Evolutionary conservation across 1,284 basidiomycete genomes (phyloP).

Genomic region (Cronartium ribicola): DNA sequence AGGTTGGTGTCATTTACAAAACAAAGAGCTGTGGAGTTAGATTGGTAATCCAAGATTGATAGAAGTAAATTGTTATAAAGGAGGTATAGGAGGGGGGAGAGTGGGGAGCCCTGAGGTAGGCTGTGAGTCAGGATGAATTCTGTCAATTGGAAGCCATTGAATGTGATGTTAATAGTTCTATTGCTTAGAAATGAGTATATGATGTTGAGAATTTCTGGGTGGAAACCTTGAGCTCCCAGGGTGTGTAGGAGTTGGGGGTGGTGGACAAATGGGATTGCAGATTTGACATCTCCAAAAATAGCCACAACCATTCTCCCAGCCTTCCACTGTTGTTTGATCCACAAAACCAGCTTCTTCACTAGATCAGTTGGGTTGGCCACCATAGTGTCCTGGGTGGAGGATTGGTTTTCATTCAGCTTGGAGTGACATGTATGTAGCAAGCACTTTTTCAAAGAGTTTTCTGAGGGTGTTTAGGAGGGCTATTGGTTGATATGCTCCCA

Average conservation of each 20-base stretch:
- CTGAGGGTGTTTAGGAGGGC: constrained; percentile 1
- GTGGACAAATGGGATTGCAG: neutral
- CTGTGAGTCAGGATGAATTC: neutral
- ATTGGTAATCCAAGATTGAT: neutral
- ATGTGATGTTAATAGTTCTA: neutral
- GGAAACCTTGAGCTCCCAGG: neutral
- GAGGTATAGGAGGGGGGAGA: neutral
- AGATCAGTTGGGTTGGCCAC: neutral
- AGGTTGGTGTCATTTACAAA: neutral
- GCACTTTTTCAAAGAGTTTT: constrained; percentile 15
- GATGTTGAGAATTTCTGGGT: neutral
- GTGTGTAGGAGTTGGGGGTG: neutral
- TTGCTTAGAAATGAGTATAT: neutral
- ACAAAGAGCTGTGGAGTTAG: neutral
- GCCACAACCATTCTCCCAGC: constrained; percentile 8
- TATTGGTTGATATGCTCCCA: constrained; percentile 7
- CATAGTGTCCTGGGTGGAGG: constrained; percentile 4
- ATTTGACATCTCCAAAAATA: constrained; percentile 5
- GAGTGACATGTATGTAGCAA: neutral
- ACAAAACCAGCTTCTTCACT: neutral
- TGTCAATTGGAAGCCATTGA: neutral
- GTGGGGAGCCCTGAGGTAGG: neutral
- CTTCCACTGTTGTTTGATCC: neutral
- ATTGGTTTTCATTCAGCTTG: neutral
- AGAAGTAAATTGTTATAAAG: neutral